Percentiles rank a stretch among this genome's conserved stretches.
phyloP scores from a whole-genome alignment of 2,329 filamentous ascomycete genomes.

The Colletotrichum falcatum region DNA sequence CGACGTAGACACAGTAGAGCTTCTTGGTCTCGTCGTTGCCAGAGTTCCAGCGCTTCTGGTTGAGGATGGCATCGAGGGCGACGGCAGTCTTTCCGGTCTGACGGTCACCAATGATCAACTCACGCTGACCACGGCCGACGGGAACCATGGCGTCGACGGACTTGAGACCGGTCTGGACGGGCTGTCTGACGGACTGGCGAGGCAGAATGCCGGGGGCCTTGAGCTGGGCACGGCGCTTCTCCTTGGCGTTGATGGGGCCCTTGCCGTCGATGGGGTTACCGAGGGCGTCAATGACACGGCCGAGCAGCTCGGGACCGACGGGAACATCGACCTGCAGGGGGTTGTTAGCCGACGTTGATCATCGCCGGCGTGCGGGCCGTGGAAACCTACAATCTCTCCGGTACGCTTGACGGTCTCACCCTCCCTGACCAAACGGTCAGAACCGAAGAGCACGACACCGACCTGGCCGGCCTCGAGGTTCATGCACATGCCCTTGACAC shows the following conservation, averaged over 20 bases:
- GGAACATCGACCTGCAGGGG: constrained; percentile 88
- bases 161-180: constrained; percentile 99
- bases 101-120: constrained; percentile 99
- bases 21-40: constrained; percentile 92
- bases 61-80: constrained; percentile 96
- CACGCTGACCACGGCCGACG: constrained; percentile 99
- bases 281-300: constrained; percentile 97
- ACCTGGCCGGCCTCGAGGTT: constrained; percentile 99
- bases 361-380: neutral
- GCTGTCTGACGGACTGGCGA: constrained; percentile 96
- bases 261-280: constrained; percentile 99
- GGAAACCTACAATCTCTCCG: constrained; percentile 89
- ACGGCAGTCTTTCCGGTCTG: constrained; percentile 99
- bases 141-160: constrained; percentile 99
- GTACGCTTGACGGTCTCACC: constrained; percentile 99
- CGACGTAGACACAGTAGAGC: constrained; percentile 99
- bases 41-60: constrained; percentile 99
- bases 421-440: constrained; percentile 99
- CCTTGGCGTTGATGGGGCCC: constrained; percentile 92
- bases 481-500: constrained; percentile 99
- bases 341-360: constrained; percentile 44
- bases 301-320: constrained; percentile 91
- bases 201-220: constrained; percentile 99
- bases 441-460: constrained; percentile 99
- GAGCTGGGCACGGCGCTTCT: constrained; percentile 96